These are phyloP conservation scores for Conoideocrella luteorostrata DNA, from an alignment of 2,329 filamentous ascomycete species.

Conservation along the genomic window DNA sequence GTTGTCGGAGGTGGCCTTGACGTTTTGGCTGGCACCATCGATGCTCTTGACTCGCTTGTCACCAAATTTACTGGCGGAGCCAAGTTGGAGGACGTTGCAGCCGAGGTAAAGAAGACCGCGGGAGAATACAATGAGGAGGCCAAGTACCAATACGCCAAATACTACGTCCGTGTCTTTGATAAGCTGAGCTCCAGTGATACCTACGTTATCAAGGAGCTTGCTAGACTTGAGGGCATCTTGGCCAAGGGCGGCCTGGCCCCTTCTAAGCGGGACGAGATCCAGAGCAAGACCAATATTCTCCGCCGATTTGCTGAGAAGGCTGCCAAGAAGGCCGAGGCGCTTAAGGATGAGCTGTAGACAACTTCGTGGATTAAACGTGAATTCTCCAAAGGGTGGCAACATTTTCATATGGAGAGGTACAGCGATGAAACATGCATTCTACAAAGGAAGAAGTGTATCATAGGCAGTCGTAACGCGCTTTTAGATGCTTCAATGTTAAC, in stretches of 20 bases:
- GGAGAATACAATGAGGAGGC: constrained; percentile 55
- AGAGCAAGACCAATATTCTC: constrained; percentile 81
- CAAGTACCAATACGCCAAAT: constrained; percentile 75
- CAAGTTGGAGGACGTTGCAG: constrained; percentile 55
- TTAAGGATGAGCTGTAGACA: constrained; percentile 49
- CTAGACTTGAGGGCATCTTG: constrained; percentile 71
- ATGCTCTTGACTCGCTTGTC: constrained; percentile 69
- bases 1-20: constrained; percentile 74
- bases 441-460: too few species aligned
- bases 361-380: too few species aligned
- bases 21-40: constrained; percentile 72
- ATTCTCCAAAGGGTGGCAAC: too few species aligned
- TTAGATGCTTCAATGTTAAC: too few species aligned
- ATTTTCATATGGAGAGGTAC: too few species aligned
- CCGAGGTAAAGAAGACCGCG: constrained; percentile 67
- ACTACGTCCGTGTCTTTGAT: constrained; percentile 87
- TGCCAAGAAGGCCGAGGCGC: constrained; percentile 38
- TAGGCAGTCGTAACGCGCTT: too few species aligned
- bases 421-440: too few species aligned
- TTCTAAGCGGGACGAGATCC: constrained; percentile 83
- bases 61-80: constrained; percentile 62
- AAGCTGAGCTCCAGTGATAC: constrained; percentile 74
- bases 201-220: constrained; percentile 80
- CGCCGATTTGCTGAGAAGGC: constrained; percentile 64
- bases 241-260: constrained; percentile 80